Percentiles rank a stretch among this genome's conserved stretches.
Evolutionary conservation across 169 alveolate genomes (phyloP).

Genomic region (Perkinsus olseni): DNA sequence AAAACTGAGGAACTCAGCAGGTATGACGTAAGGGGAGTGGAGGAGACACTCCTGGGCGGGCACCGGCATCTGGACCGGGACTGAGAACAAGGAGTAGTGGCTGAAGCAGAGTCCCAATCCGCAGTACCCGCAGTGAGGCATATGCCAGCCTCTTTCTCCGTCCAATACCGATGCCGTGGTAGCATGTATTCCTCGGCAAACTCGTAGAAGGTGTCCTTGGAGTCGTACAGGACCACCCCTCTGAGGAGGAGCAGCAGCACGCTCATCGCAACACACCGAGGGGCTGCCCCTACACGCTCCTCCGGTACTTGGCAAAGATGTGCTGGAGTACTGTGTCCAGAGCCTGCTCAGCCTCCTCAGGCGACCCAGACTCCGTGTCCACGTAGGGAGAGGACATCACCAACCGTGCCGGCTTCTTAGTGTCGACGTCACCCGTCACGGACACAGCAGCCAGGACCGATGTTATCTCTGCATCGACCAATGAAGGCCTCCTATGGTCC

Average conservation of each 20-base stretch:
- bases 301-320: not conserved
- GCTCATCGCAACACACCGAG: not conserved
- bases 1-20: not conserved
- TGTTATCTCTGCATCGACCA: not conserved
- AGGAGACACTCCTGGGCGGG: not conserved
- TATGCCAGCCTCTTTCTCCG: not conserved
- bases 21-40: not conserved
- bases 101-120: not conserved
- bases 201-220: not conserved
- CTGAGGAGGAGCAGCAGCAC: not conserved
- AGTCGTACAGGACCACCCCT: not conserved
- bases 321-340: not conserved
- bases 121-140: not conserved
- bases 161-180: not conserved
- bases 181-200: not conserved
- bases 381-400: not conserved
- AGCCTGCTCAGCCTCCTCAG: not conserved
- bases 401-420: not conserved
- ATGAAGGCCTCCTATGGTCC: not conserved
- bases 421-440: not conserved
- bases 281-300: not conserved
- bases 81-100: not conserved
- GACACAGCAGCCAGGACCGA: not conserved
- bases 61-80: not conserved
- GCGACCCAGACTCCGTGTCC: not conserved